phyloP scores from a whole-genome alignment of 78 protist genomes.

The Dictyostelium firmibasis region DNA sequence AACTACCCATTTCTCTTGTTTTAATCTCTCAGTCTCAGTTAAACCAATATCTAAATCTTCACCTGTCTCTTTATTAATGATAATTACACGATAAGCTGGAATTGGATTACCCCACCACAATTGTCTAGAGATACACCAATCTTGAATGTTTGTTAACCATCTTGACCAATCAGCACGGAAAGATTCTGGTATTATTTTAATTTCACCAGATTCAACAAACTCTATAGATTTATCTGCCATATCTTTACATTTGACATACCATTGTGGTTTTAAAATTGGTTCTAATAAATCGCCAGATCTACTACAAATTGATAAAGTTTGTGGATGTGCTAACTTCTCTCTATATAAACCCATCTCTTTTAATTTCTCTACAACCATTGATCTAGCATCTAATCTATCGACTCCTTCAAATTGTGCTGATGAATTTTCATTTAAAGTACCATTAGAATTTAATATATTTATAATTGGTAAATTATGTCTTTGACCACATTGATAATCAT shows the following conservation, averaged over 20 bases:
- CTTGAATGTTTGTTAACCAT: constrained; percentile 86
- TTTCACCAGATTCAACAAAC: constrained; percentile 69
- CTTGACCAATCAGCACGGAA: constrained; percentile 45
- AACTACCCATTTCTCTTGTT: constrained; percentile 81
- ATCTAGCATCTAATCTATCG: constrained; percentile 88
- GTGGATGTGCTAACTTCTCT: constrained; percentile 76
- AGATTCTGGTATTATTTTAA: constrained; percentile 85
- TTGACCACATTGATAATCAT: constrained; percentile 96
- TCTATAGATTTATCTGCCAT: constrained; percentile 67
- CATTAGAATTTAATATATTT: constrained; percentile 91
- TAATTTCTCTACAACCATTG: constrained; percentile 77
- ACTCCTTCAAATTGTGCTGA: constrained; percentile 26
- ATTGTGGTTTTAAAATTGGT: constrained; percentile 97
- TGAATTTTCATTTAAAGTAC: constrained; percentile 82
- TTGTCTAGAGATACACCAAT: constrained; percentile 99
- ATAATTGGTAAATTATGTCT: constrained; percentile 92
- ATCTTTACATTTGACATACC: constrained; percentile 88
- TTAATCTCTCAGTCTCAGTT: neutral
- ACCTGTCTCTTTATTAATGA: neutral
- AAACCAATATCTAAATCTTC: neutral
- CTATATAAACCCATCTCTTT: constrained; percentile 62
- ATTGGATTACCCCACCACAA: constrained; percentile 99
- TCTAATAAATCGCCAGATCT: constrained; percentile 93
- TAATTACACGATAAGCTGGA: constrained; percentile 94
- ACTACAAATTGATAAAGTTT: constrained; percentile 84